These are phyloP conservation scores for Exophiala oligosperma DNA, from an alignment of 2,329 filamentous ascomycete genomes.

Conservation along the genomic window DNA sequence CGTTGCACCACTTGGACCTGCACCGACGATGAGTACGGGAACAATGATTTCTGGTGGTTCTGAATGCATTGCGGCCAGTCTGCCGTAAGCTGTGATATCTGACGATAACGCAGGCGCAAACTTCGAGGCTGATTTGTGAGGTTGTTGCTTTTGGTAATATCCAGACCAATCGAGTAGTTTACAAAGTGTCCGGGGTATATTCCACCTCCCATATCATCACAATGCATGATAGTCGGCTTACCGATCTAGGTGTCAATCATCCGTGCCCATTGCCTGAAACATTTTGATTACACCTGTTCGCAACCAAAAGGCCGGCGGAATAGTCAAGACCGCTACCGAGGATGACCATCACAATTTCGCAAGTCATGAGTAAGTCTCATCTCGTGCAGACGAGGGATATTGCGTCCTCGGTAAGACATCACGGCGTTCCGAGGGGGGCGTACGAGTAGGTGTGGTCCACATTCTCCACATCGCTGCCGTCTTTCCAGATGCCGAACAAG, in stretches of 20 bases:
- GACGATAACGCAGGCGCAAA: too few relatives aligned
- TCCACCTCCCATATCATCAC: too few relatives aligned
- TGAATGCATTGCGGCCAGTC: too few relatives aligned
- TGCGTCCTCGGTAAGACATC: background rate
- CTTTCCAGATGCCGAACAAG: background rate
- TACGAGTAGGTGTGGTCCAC: background rate
- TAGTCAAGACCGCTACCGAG: too few relatives aligned
- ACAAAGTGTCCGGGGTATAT: too few relatives aligned
- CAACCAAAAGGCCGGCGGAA: background rate
- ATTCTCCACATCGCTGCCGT: background rate
- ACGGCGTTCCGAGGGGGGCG: background rate
- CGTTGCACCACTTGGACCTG: background rate
- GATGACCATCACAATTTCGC: too few relatives aligned
- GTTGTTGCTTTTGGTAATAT: too few relatives aligned
- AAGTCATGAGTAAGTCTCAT: too few relatives aligned
- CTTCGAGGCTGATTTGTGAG: too few relatives aligned
- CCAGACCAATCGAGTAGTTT: too few relatives aligned
- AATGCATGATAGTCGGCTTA: too few relatives aligned
- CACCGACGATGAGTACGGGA: constrained; percentile 5
- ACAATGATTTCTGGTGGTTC: background rate
- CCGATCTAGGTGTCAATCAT: background rate
- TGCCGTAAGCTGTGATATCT: too few relatives aligned
- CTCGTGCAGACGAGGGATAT: background rate
- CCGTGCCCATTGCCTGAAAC: background rate
- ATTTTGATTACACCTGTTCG: background rate